Base-by-base conservation (phyloP, 331 rosid species). In the Arachis monticola region DNA sequence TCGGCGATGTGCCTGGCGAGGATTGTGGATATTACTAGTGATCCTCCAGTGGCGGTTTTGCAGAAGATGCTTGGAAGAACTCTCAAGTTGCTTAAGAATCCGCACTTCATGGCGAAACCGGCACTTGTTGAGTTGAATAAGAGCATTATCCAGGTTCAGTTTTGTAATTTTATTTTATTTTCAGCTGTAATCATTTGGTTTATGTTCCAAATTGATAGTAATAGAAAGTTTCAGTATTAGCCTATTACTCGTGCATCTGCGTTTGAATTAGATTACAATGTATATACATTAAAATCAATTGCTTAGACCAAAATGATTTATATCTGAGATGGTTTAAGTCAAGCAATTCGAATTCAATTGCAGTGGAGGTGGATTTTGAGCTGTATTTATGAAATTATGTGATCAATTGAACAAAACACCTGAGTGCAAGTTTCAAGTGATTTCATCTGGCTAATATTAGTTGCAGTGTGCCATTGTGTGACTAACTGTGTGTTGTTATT, bases 91-190 rank as follows among this genome's bases (percentile, higher is more conserved):
- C 92, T 91, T 2, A 89, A 86, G 62, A 93, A 79, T 69, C 96
- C 89, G 0, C 93, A 91, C 76, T 93, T 89, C 30, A 82, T 91
- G 89, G 93, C 93, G 1, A 93, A 91, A 58, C 91, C 98, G 1
- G 90, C 92, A 0, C 77, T 93, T 3, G 77, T 91, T 81, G 86
- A 90, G 75, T 53, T 93, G 75, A 87, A 88, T 72, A 84, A 84
- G 62, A 82, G 90, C 64, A 86, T 93, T 51, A 86, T 91, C 52
- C 90, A 77, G 91, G 97, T 86, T 35, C 5, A 9, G 69, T 60
- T 77, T 55, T 10, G 31, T 12, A 12, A 13, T 53, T n/a, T n/a
- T 4, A 8, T 11, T 51, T n/a, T 0, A 27, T 53, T n/a, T 53
- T 51, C 40, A 35, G 40, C 40, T 35, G 40, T 5, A 2, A 35